phyloP scores from a whole-genome alignment of 2,329 filamentous ascomycete genomes.

The Taxawa tesnikishii region DNA sequence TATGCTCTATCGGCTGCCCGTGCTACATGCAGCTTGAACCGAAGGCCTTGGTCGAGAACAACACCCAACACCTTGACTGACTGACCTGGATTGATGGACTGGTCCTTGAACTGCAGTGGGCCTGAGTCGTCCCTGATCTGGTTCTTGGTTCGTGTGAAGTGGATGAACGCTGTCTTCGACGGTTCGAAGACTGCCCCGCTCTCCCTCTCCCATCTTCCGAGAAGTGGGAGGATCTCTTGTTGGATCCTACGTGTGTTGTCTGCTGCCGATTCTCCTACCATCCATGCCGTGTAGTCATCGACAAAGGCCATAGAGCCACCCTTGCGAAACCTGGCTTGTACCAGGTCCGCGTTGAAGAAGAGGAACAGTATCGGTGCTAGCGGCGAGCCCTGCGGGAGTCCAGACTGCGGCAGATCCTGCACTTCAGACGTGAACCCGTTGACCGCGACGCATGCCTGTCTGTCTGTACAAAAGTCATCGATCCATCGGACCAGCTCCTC shows the following conservation, averaged over 20 bases:
- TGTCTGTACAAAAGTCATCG: constrained; percentile 16
- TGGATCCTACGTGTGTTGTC: constrained; percentile 11
- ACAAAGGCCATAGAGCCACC: constrained; percentile 15
- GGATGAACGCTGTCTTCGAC: constrained; percentile 21
- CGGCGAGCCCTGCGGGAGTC: constrained; percentile 4
- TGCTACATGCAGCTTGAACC: constrained; percentile 1
- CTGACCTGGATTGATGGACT: neutral
- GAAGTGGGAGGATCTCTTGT: constrained; percentile 8
- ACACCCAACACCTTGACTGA: constrained; percentile 1
- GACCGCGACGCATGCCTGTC: constrained; percentile 9
- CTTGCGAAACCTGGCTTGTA: constrained; percentile 9
- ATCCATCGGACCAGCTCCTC: constrained; percentile 14
- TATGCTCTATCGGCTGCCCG: neutral
- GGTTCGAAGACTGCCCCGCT: constrained; percentile 20
- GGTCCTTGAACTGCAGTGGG: neutral
- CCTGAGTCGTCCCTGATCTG: neutral
- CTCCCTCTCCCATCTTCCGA: constrained; percentile 5
- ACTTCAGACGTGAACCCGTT: constrained; percentile 7
- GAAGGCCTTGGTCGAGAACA: neutral
- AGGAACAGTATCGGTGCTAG: constrained; percentile 12
- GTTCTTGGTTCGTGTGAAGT: constrained; percentile 15
- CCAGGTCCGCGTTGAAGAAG: constrained; percentile 19
- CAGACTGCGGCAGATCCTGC: constrained; percentile 2
- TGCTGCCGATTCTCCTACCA: constrained; percentile 9
- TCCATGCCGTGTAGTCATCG: constrained; percentile 16